phyloP scores from a whole-genome alignment of 2,329 filamentous ascomycete genomes.

The Colletotrichum sp. region DNA sequence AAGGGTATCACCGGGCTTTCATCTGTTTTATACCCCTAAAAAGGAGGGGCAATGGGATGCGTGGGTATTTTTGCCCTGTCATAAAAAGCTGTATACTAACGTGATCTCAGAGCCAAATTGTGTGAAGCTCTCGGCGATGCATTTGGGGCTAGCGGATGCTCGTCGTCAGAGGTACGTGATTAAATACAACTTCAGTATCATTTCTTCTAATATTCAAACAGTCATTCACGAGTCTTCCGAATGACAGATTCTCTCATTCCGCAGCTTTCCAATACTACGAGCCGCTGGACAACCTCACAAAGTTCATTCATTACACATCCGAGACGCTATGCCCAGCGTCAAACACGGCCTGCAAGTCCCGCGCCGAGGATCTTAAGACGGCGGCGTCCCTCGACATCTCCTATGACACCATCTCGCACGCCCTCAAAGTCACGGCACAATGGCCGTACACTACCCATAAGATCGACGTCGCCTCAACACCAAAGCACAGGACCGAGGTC shows the following conservation, averaged over 20 bases:
- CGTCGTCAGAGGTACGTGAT: constrained; percentile 16
- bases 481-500: constrained; percentile 72
- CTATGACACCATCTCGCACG: constrained; percentile 71
- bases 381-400: constrained; percentile 78
- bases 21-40: constrained; percentile 76
- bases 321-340: constrained; percentile 53
- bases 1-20: constrained; percentile 78
- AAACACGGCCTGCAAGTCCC: constrained; percentile 54
- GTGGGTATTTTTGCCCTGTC: constrained; percentile 21
- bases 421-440: constrained; percentile 67
- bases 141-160: constrained; percentile 65
- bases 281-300: constrained; percentile 59
- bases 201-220: constrained; percentile 24
- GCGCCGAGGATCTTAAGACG: constrained; percentile 46
- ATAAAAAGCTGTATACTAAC: background rate
- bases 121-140: constrained; percentile 63
- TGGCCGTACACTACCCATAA: constrained; percentile 58
- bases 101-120: constrained; percentile 46
- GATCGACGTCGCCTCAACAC: constrained; percentile 44
- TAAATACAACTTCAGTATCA: background rate
- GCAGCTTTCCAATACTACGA: constrained; percentile 75
- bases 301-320: constrained; percentile 59
- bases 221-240: constrained; percentile 65
- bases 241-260: constrained; percentile 34
- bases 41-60: constrained; percentile 33